These are phyloP conservation scores for Alternaria triticimaculans DNA, from an alignment of 2,329 filamentous ascomycete genomes.

Conservation along the genomic window DNA sequence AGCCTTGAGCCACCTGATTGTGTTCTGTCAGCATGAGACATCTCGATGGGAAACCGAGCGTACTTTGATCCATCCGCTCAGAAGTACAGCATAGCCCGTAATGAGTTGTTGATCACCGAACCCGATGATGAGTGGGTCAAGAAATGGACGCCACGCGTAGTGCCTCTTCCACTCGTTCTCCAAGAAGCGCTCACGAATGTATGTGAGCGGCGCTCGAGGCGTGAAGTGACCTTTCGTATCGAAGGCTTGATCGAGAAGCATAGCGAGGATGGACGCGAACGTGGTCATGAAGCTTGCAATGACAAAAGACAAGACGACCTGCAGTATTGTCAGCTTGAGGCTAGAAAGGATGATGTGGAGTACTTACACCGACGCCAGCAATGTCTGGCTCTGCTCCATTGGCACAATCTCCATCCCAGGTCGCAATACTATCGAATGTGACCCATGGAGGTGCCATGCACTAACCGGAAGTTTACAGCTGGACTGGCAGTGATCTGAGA, in stretches of 20 bases:
- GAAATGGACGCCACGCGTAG: slow-evolving; percentile 39
- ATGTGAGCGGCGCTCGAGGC: slow-evolving; percentile 25
- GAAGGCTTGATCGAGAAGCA: slow-evolving; percentile 41
- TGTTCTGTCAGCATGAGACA: neutral
- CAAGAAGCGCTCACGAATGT: slow-evolving; percentile 30
- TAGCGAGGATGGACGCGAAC: slow-evolving; percentile 37
- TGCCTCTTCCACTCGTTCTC: slow-evolving; percentile 40
- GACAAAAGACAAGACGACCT: slow-evolving; percentile 43
- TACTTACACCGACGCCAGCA: slow-evolving; percentile 35
- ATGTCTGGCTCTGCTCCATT: slow-evolving; percentile 40
- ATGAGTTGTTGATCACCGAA: slow-evolving; percentile 43
- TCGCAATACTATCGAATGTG: slow-evolving; percentile 31
- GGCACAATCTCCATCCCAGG: slow-evolving; percentile 27
- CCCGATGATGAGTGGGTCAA: slow-evolving; percentile 41
- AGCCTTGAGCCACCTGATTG: slow-evolving; percentile 32
- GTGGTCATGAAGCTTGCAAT: slow-evolving; percentile 41
- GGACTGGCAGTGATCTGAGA: neutral
- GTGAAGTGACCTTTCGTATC: slow-evolving; percentile 35
- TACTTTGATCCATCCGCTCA: slow-evolving; percentile 43
- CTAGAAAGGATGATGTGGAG: neutral
- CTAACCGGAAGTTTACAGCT: neutral
- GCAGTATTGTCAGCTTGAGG: neutral
- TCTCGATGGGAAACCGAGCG: neutral
- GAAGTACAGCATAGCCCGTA: slow-evolving; percentile 40
- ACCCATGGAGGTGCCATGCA: slow-evolving; percentile 40